Evolutionary conservation across 192 early-diverging fungal species (phyloP).

Genomic region (Chytriomyces sp.): DNA sequence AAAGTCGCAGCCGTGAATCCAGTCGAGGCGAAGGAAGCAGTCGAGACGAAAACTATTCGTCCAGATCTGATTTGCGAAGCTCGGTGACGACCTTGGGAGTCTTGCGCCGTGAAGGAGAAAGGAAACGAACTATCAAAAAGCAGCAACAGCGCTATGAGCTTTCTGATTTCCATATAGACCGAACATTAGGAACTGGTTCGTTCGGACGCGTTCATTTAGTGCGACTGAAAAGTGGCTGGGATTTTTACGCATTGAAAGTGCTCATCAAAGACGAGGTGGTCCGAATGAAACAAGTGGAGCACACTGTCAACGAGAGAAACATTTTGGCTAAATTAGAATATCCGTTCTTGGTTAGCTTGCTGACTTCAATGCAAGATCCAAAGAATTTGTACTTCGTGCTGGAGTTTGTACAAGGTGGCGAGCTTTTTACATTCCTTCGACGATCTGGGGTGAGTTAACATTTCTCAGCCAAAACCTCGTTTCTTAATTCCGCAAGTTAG

Average conservation of each 20-base stretch:
- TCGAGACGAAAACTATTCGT: no score
- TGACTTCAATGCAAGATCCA: slow-evolving; percentile 84
- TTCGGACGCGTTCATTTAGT: slow-evolving; percentile 88
- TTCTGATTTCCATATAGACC: slow-evolving; percentile 20
- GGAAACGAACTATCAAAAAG: no score
- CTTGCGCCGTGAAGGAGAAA: no score
- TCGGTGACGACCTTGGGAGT: no score
- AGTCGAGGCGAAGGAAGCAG: no score
- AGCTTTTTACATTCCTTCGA: slow-evolving; percentile 92
- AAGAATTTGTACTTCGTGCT: slow-evolving; percentile 77
- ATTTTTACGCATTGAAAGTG: slow-evolving; percentile 70
- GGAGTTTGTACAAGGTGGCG: slow-evolving; percentile 80
- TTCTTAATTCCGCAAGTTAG: no score
- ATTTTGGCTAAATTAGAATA: slow-evolving; percentile 60
- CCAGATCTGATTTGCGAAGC: no score
- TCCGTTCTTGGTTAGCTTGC: slow-evolving; percentile 93
- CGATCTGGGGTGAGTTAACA: slow-evolving; percentile 86
- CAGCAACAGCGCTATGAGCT: no score
- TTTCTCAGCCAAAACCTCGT: no score
- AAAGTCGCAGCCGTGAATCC: no score
- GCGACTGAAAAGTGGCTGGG: slow-evolving; percentile 55
- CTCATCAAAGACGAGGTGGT: slow-evolving; percentile 75
- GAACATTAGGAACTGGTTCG: slow-evolving; percentile 72
- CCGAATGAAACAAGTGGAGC: slow-evolving; percentile 71
- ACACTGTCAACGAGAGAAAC: slow-evolving; percentile 77